phyloP scores from a whole-genome alignment of 2,329 filamentous ascomycete species.

The Alternaria ventricosa region DNA sequence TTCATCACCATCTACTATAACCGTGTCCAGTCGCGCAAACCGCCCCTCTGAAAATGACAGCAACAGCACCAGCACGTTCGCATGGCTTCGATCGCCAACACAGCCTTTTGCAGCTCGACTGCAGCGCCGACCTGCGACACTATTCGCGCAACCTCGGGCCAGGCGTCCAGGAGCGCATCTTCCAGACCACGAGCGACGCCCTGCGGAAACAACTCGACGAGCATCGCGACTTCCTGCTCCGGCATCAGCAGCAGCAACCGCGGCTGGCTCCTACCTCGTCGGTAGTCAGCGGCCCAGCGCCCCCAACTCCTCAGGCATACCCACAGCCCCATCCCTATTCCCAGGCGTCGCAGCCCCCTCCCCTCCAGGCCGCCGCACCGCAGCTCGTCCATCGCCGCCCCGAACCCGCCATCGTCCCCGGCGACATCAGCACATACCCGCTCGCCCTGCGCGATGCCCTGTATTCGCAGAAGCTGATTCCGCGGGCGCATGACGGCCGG shows the following conservation, averaged over 20 bases:
- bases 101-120: constrained; percentile 28
- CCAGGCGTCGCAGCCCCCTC: constrained; percentile 13
- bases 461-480: constrained; percentile 8
- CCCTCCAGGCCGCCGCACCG: constrained; percentile 15
- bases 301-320: not conserved
- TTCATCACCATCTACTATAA: constrained; percentile 7
- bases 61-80: constrained; percentile 5
- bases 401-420: constrained; percentile 7
- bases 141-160: constrained; percentile 31
- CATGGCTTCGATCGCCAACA: constrained; percentile 20
- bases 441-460: constrained; percentile 12
- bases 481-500: constrained; percentile 1
- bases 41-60: constrained; percentile 9
- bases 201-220: constrained; percentile 27
- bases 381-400: not conserved
- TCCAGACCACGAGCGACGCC: constrained; percentile 27
- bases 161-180: constrained; percentile 28
- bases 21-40: constrained; percentile 1
- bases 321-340: not conserved
- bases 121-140: constrained; percentile 27
- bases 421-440: constrained; percentile 19
- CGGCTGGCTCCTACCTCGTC: constrained; percentile 12
- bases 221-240: constrained; percentile 25
- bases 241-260: constrained; percentile 18
- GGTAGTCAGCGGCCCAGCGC: constrained; percentile 8